Evolutionary conservation across 1,284 basidiomycete species (phyloP), one percentile per base, ranked within the genome.

Genomic region (Apiotrichum akiyoshidainum): DNA sequence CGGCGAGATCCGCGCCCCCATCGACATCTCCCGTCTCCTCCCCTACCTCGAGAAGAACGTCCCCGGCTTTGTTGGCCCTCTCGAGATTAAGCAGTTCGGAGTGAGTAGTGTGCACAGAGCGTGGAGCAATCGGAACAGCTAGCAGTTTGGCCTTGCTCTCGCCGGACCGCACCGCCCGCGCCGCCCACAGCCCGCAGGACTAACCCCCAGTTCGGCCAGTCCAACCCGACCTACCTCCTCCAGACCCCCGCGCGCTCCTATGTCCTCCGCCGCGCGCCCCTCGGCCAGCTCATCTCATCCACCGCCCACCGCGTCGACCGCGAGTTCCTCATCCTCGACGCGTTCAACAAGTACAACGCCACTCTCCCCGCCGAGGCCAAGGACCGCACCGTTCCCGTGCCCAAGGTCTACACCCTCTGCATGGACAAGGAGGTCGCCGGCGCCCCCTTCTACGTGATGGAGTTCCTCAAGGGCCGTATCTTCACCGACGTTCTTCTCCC

Each of bases 291-390:
- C 1, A 79, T 98, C 14, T 91, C 89, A 1, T 82, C 85, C 52
- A 97, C 92, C 1, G 94, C 94, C 0, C 94, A 98, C 73, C 90
- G 94, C 71, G 85, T 98, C 47, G 94, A 96, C 72, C 85, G 94
- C 42, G 94, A 97, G 80, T 95, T 87, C 78, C 83, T 83, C 31
- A 85, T 96, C 65, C 82, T 97, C 19, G 78, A 80, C 39, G 88
- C 91, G 1, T 79, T 96, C 26, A 85, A 89, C 70, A 80, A 77
- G 47, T 84, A 90, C 75, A 94, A 93, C 66, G 80, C 73, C 5
- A n/a, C 44, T n/a, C 44, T 57, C 5, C 54, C 54, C 12, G 34
- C 21, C 19, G 44, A 46, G 12, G 41, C 47, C 16, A 14, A 31
- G 17, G 40, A 26, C 39, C 79, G 80, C 35, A 4, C 5, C 31